These are phyloP conservation scores for Globisporangium cystogenes DNA, from an alignment of 352 stramenopile species.

Conservation along the genomic window DNA sequence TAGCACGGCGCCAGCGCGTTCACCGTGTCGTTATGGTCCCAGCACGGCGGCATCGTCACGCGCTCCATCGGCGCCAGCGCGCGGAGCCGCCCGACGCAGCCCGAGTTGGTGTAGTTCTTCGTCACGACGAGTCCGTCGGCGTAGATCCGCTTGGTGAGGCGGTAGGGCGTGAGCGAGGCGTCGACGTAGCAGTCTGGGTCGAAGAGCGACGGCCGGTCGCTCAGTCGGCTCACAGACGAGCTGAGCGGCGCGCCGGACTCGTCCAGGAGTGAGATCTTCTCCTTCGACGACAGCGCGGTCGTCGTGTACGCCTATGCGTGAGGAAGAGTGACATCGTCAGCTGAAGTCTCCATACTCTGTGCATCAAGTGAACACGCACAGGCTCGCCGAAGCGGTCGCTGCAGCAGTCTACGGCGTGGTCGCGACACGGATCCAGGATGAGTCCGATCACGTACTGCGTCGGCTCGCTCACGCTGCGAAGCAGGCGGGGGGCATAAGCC, in stretches of 20 bases:
- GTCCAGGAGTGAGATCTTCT: slow-evolving; percentile 67
- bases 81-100: slow-evolving; percentile 43
- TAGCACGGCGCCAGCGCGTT: slow-evolving; percentile 58
- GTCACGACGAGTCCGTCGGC: slow-evolving; percentile 32
- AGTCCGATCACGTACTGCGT: slow-evolving; percentile 75
- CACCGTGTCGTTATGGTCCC: slow-evolving; percentile 79
- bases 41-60: slow-evolving; percentile 65
- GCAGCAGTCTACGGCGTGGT: slow-evolving; percentile 58
- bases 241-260: slow-evolving; percentile 54
- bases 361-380: slow-evolving; percentile 10
- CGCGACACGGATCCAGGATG: slow-evolving; percentile 75
- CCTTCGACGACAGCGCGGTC: slow-evolving; percentile 21
- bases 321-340: not conserved
- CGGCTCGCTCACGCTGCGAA: slow-evolving; percentile 34
- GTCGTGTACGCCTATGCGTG: slow-evolving; percentile 39
- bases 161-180: slow-evolving; percentile 33
- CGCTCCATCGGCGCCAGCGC: slow-evolving; percentile 40
- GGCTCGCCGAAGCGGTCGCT: slow-evolving; percentile 76
- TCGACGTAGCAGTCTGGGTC: slow-evolving; percentile 76
- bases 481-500: not conserved
- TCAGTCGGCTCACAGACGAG: slow-evolving; percentile 52
- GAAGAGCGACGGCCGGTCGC: slow-evolving; percentile 62
- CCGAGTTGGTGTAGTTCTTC: slow-evolving; percentile 47
- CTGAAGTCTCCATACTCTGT: not conserved
- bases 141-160: slow-evolving; percentile 51